Conservation (phyloP, 257 asterid species). For the Verbascum thapsus region DNA sequence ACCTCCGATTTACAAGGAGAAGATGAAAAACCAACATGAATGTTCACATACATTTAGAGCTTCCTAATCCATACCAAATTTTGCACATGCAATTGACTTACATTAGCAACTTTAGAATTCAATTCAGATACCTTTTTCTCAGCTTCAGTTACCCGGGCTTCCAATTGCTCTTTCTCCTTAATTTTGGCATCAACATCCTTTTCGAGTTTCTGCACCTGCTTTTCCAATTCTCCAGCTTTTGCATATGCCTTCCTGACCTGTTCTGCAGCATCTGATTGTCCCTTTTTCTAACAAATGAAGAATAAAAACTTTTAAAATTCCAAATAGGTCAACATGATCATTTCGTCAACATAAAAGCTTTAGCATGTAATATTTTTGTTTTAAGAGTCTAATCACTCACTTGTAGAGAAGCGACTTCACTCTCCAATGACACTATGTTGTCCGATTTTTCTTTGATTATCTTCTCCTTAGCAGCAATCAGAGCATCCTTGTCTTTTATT, state of each 20-base stretch:
- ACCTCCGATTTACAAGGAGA: neutral
- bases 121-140: conserved; percentile 54
- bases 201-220: conserved; percentile 53
- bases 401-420: conserved; percentile 56
- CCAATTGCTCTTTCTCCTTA: conserved; percentile 52
- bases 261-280: conserved; percentile 46
- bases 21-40: neutral
- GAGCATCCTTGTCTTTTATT: conserved; percentile 54
- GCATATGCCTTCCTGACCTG: conserved; percentile 57
- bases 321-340: neutral
- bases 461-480: conserved; percentile 62
- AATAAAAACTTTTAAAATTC: neutral
- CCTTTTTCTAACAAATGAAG: conserved; percentile 45
- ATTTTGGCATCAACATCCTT: conserved; percentile 45
- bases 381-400: conserved; percentile 41
- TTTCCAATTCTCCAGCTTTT: conserved; percentile 59
- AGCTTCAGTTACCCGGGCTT: conserved; percentile 47
- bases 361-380: neutral
- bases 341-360: conserved; percentile 1
- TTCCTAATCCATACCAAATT: neutral
- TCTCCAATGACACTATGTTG: conserved; percentile 53
- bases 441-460: conserved; percentile 54
- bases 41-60: neutral
- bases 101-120: conserved; percentile 48
- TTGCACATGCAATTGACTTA: conserved; percentile 30